These are phyloP conservation scores for Coix lacrymajobi DNA, from an alignment of 176 grass and related monocot species.

Conservation along the genomic window DNA sequence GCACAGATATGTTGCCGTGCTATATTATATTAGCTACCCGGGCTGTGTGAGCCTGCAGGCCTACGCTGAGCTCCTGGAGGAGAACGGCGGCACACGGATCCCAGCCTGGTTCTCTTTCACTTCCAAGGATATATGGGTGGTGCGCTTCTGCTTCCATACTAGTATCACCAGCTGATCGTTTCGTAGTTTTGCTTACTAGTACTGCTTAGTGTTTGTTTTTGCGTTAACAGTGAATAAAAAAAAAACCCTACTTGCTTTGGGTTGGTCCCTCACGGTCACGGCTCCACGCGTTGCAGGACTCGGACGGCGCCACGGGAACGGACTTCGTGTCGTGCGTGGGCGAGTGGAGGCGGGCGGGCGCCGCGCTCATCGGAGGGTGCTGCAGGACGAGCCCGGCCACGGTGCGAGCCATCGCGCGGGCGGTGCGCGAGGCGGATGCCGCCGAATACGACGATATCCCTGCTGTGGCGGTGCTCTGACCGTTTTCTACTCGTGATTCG, in stretches of 20 bases:
- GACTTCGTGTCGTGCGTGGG: constrained; percentile 20
- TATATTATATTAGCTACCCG: not conserved
- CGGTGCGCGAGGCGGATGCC: not conserved
- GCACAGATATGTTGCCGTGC: not conserved
- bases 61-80: constrained; percentile 33
- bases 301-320: not conserved
- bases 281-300: not conserved
- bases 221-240: not conserved
- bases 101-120: constrained; percentile 35
- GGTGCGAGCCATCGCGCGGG: constrained; percentile 19
- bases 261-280: not conserved
- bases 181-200: too few relatives aligned
- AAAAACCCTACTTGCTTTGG: too few relatives aligned
- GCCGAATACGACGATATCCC: constrained; percentile 5
- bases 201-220: not conserved
- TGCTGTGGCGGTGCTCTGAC: constrained; percentile 14
- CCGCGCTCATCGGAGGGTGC: constrained; percentile 10
- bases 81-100: constrained; percentile 22
- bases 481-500: too few relatives aligned
- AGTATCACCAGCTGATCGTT: not conserved
- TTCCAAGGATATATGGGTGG: constrained; percentile 37
- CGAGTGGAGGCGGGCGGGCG: constrained; percentile 8
- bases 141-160: not conserved
- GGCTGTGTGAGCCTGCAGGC: not conserved
- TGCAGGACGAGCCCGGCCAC: constrained; percentile 36